Evolutionary conservation across 1,139 yeast species (phyloP).

Genomic region (Blastobotrys elegans): DNA sequence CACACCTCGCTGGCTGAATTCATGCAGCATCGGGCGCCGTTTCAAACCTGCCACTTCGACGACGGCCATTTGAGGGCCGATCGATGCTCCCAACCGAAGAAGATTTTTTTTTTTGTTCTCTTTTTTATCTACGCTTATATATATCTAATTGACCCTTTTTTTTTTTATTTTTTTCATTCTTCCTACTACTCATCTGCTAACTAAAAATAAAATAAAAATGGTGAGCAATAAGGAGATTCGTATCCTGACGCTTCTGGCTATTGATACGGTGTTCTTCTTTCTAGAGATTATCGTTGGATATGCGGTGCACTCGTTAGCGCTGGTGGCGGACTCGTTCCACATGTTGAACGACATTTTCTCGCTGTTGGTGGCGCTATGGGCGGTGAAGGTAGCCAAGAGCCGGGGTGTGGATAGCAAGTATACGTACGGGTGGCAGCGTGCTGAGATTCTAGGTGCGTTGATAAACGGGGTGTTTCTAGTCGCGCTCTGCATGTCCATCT

Average conservation of each 20-base stretch:
- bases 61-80: no score
- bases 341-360: constrained; percentile 95
- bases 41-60: no score
- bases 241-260: constrained; percentile 62
- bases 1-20: no score
- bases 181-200: not conserved
- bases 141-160: not conserved
- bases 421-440: constrained; percentile 96
- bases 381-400: constrained; percentile 81
- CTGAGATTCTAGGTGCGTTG: constrained; percentile 93
- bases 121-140: not conserved
- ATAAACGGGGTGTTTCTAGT: constrained; percentile 88
- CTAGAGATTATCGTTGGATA: constrained; percentile 83
- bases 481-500: constrained; percentile 88
- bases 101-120: not conserved
- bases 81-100: not conserved
- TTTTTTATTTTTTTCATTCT: not conserved
- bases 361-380: constrained; percentile 89
- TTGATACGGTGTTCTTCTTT: constrained; percentile 81
- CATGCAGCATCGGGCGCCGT: no score
- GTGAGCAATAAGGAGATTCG: constrained; percentile 60
- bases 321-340: constrained; percentile 94
- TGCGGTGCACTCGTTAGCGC: constrained; percentile 84
- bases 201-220: constrained; percentile 6
- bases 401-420: constrained; percentile 81